Conservation (phyloP, 768 basidiomycete species). For the Tremella yokohamensis region DNA sequence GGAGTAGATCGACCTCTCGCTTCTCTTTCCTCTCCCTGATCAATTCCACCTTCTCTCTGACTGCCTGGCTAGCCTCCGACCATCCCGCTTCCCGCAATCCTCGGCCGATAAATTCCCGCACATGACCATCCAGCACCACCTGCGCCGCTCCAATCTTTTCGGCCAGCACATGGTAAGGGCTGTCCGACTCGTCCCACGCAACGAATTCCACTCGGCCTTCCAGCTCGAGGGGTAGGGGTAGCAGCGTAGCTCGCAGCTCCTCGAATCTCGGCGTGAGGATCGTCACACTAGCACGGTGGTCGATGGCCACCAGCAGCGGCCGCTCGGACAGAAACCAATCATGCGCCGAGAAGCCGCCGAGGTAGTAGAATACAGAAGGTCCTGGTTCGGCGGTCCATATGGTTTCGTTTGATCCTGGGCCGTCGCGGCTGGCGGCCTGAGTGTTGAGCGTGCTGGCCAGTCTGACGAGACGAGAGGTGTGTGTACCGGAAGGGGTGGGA, state of each 20-base stretch:
- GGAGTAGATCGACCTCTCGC: slow-evolving; percentile 67
- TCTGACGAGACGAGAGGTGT: slow-evolving; percentile 16
- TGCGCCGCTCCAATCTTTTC: slow-evolving; percentile 39
- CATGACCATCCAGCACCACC: slow-evolving; percentile 54
- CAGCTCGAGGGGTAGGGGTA: slow-evolving; percentile 56
- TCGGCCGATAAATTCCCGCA: slow-evolving; percentile 55
- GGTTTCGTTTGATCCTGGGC: background rate
- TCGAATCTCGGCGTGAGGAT: slow-evolving; percentile 77
- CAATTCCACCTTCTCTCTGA: slow-evolving; percentile 25
- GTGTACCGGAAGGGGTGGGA: slow-evolving; percentile 7
- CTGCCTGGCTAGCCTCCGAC: slow-evolving; percentile 56
- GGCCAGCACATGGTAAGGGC: slow-evolving; percentile 62
- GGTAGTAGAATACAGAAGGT: slow-evolving; percentile 66
- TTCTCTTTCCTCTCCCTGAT: slow-evolving; percentile 71
- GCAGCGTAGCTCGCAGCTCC: slow-evolving; percentile 62
- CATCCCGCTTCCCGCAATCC: slow-evolving; percentile 56
- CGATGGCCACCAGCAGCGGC: slow-evolving; percentile 60
- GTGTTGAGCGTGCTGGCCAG: slow-evolving; percentile 7
- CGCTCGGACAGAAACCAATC: slow-evolving; percentile 74
- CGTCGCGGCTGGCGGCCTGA: background rate
- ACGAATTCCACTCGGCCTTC: slow-evolving; percentile 50
- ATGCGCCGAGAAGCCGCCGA: slow-evolving; percentile 60
- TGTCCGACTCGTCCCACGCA: slow-evolving; percentile 61
- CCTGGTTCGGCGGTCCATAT: slow-evolving; percentile 74
- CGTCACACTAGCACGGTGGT: slow-evolving; percentile 52